phyloP scores from a whole-genome alignment of 225 moss, liverwort and hornwort genomes.

The Pseudisothecium myosuroides region DNA sequence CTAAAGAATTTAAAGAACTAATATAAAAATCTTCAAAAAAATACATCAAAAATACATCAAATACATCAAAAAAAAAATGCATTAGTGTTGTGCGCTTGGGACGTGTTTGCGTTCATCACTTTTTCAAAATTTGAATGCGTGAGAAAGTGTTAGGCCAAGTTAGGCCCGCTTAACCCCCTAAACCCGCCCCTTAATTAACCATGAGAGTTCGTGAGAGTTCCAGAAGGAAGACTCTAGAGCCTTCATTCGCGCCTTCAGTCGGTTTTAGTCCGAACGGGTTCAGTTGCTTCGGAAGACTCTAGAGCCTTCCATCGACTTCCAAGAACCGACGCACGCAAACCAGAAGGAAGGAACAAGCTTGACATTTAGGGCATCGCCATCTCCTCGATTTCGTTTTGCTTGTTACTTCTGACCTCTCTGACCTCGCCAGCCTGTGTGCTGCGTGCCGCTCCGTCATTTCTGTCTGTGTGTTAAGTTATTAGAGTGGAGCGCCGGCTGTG shows the following conservation, averaged over 20 bases:
- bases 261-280: background rate
- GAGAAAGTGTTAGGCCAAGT: background rate
- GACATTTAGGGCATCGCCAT: background rate
- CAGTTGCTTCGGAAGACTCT: background rate
- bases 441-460: background rate
- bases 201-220: background rate
- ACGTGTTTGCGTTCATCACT: fast-evolving
- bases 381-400: background rate
- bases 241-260: background rate
- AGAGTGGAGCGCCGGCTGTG: background rate
- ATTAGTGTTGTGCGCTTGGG: background rate
- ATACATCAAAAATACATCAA: too few species aligned
- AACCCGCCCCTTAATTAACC: background rate
- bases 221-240: background rate
- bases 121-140: background rate
- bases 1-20: too few species aligned
- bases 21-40: background rate
- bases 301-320: slow-evolving; percentile 2
- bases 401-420: background rate
- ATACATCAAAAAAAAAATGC: background rate
- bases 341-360: background rate
- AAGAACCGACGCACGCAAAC: background rate
- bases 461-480: background rate
- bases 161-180: background rate
- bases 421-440: background rate